Evolutionary conservation across 352 stramenopile species (phyloP).

Genomic region (Globisporangium paddicum): DNA sequence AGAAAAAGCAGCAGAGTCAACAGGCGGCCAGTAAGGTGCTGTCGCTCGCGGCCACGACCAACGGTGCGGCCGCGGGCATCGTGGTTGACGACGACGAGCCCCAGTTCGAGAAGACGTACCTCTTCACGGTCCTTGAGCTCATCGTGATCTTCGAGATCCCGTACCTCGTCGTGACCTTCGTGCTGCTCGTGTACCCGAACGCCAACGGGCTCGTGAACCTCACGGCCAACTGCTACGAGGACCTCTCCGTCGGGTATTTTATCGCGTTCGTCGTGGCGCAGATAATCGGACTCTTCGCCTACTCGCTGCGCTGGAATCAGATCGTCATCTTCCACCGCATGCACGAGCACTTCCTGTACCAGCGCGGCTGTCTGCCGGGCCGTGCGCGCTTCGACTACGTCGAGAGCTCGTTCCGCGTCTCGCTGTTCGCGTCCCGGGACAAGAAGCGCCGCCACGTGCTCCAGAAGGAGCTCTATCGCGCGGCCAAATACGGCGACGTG

Average conservation of each 20-base stretch:
- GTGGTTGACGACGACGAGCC: slow-evolving; percentile 40
- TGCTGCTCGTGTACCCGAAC: slow-evolving; percentile 36
- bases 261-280: slow-evolving; percentile 44
- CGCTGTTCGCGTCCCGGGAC: slow-evolving; percentile 34
- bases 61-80: slow-evolving; percentile 23
- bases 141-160: slow-evolving; percentile 76
- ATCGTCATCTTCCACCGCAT: slow-evolving; percentile 77
- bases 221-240: slow-evolving; percentile 29
- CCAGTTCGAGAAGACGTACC: slow-evolving; percentile 59
- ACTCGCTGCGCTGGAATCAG: slow-evolving; percentile 67
- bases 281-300: slow-evolving; percentile 46
- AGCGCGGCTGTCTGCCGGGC: slow-evolving; percentile 53
- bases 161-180: slow-evolving; percentile 54
- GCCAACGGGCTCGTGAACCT: slow-evolving; percentile 33
- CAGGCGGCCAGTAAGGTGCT: slow-evolving; percentile 4
- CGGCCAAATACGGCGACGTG: slow-evolving; percentile 57
- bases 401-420: slow-evolving; percentile 38
- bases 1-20: slow-evolving; percentile 11
- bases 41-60: slow-evolving; percentile 25
- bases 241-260: slow-evolving; percentile 19
- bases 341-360: slow-evolving; percentile 75
- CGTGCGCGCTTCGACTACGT: slow-evolving; percentile 64
- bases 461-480: slow-evolving; percentile 55
- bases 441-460: slow-evolving; percentile 38
- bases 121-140: slow-evolving; percentile 73